Percentiles rank a stretch among this genome's conserved stretches.
phyloP scores from a whole-genome alignment of 352 stramenopile genomes.

The Phytophthora parvispora region DNA sequence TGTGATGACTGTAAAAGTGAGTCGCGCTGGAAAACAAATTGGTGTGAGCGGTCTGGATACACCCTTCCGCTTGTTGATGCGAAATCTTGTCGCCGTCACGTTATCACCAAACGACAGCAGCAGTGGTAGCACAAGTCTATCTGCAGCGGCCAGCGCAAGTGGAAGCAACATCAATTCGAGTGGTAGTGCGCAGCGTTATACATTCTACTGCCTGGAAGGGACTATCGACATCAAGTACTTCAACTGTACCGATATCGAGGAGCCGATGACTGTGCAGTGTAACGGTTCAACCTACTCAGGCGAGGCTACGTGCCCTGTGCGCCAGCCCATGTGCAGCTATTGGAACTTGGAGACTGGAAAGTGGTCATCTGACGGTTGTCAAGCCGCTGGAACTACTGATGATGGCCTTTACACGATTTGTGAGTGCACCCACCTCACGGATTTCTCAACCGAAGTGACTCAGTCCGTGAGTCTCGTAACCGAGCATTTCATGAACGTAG shows the following conservation, averaged over 20 bases:
- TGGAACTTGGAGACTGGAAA: slow-evolving; percentile 51
- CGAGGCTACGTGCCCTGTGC: slow-evolving; percentile 58
- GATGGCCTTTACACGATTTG: slow-evolving; percentile 81
- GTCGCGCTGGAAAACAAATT: slow-evolving; percentile 41
- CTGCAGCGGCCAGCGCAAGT: slow-evolving; percentile 10
- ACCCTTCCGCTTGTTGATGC: slow-evolving; percentile 65
- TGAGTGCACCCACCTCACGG: slow-evolving; percentile 78
- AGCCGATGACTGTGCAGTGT: slow-evolving; percentile 50
- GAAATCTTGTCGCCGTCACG: slow-evolving; percentile 51
- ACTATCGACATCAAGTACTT: slow-evolving; percentile 66
- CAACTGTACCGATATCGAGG: slow-evolving; percentile 55
- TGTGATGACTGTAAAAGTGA: slow-evolving; percentile 73
- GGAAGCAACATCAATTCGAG: slow-evolving; percentile 10
- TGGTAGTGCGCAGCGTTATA: slow-evolving; percentile 33
- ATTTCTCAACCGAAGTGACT: slow-evolving; percentile 77
- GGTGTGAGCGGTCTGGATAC: slow-evolving; percentile 40
- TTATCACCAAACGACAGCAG: slow-evolving; percentile 7
- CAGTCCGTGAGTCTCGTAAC: slow-evolving; percentile 65
- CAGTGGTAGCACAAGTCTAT: slow-evolving; percentile 2
- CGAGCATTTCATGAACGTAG: slow-evolving; percentile 68
- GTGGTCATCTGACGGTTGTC: slow-evolving; percentile 75
- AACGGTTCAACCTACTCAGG: slow-evolving; percentile 67
- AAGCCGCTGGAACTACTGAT: slow-evolving; percentile 56
- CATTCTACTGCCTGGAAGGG: slow-evolving; percentile 56
- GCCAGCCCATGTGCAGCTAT: slow-evolving; percentile 64